Percentiles rank a stretch among this genome's conserved stretches.
phyloP scores from a whole-genome alignment of 805 yeast genomes.

The Starmerella apis region DNA sequence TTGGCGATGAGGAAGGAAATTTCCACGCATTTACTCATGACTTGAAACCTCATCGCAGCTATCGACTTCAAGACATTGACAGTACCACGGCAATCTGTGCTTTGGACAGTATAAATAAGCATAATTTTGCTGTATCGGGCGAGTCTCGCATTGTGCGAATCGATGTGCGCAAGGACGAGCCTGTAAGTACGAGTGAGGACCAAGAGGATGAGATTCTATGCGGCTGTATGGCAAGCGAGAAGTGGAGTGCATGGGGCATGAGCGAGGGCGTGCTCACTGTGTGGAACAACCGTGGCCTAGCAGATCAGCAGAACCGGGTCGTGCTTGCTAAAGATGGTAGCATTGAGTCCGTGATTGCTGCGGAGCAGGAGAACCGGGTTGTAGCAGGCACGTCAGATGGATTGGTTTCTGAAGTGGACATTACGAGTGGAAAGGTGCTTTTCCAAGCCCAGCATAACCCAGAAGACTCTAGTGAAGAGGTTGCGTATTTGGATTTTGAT shows the following conservation, averaged over 20 bases:
- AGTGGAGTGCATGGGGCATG: slow-evolving; percentile 68
- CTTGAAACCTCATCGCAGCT: slow-evolving; percentile 41
- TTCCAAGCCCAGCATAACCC: slow-evolving; percentile 57
- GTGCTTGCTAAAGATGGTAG: slow-evolving; percentile 55
- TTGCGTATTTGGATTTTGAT: slow-evolving; percentile 66
- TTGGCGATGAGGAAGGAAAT: slow-evolving; percentile 61
- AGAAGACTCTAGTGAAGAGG: slow-evolving; percentile 49
- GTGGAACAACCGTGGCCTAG: slow-evolving; percentile 57
- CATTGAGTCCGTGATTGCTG: slow-evolving; percentile 54
- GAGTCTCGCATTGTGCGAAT: slow-evolving; percentile 69
- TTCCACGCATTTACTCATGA: slow-evolving; percentile 51
- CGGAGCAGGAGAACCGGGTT: slow-evolving; percentile 33
- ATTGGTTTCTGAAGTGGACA: slow-evolving; percentile 54
- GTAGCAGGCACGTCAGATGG: slow-evolving; percentile 65
- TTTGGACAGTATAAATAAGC: slow-evolving; percentile 54
- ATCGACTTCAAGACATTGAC: slow-evolving; percentile 58
- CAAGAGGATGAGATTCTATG: slow-evolving; percentile 89
- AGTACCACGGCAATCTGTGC: slow-evolving; percentile 45
- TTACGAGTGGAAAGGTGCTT: slow-evolving; percentile 49
- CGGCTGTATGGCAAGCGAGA: slow-evolving; percentile 54
- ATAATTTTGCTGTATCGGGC: slow-evolving; percentile 71
- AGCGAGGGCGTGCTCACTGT: slow-evolving; percentile 81
- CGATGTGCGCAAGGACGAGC: slow-evolving; percentile 63
- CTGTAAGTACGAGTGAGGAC: slow-evolving; percentile 57
- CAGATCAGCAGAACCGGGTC: slow-evolving; percentile 70